These are phyloP conservation scores for Flammula alnicola DNA, from an alignment of 1,284 basidiomycete genomes.

Conservation along the genomic window DNA sequence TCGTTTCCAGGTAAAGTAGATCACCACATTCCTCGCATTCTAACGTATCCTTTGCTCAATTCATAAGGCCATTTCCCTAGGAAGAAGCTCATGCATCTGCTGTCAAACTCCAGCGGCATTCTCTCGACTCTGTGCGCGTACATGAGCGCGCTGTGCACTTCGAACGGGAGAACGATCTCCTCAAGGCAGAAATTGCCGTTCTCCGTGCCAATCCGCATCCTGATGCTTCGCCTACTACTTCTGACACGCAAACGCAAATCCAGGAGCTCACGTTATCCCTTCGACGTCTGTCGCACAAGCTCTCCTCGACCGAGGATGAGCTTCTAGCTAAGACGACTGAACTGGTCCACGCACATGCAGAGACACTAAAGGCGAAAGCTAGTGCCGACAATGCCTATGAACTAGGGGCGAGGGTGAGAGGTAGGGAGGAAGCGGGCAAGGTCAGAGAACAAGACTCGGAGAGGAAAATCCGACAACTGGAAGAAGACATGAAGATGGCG, in stretches of 20 bases:
- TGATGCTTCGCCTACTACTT: slow-evolving; percentile 39
- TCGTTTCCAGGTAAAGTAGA: slow-evolving; percentile 62
- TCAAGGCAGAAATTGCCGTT: slow-evolving; percentile 55
- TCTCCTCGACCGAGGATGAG: slow-evolving; percentile 58
- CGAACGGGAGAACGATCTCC: slow-evolving; percentile 59
- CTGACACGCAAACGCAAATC: slow-evolving; percentile 50
- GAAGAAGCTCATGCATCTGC: slow-evolving; percentile 70
- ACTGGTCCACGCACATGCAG: slow-evolving; percentile 45
- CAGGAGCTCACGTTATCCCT: slow-evolving; percentile 70
- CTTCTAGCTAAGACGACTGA: slow-evolving; percentile 56
- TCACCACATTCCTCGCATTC: no score
- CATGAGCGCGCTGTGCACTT: slow-evolving; percentile 52
- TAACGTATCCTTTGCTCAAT: no score
- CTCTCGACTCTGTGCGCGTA: slow-evolving; percentile 54
- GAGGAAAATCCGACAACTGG: slow-evolving; percentile 45
- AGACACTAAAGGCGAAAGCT: slow-evolving; percentile 47
- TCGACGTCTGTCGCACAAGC: slow-evolving; percentile 69
- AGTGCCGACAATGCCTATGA: slow-evolving; percentile 55
- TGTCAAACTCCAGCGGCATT: slow-evolving; percentile 65
- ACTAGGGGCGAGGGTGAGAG: slow-evolving; percentile 51
- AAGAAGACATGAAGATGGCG: slow-evolving; percentile 63
- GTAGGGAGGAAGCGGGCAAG: slow-evolving; percentile 54
- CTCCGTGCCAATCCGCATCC: slow-evolving; percentile 54
- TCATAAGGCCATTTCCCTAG: slow-evolving; percentile 39
- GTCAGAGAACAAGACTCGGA: slow-evolving; percentile 51